phyloP scores from a whole-genome alignment of 2,329 filamentous ascomycete species.

The Phialophora macrospora region DNA sequence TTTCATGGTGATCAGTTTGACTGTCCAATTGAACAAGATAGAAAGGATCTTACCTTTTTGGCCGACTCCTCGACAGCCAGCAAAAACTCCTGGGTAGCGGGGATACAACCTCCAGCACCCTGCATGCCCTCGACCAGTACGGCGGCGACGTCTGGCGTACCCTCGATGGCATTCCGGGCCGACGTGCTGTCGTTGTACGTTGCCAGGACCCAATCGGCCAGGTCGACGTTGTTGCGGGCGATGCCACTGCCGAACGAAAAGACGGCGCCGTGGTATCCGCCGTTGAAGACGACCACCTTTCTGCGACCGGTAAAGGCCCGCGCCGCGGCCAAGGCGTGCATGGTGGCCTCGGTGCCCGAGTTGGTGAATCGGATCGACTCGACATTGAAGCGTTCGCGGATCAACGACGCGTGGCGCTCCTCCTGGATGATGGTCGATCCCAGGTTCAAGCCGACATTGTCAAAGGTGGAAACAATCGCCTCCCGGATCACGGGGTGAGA shows the following conservation, averaged over 20 bases:
- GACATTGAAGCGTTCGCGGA: slow-evolving; percentile 57
- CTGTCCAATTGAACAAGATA: no score
- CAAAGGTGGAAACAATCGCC: slow-evolving; percentile 54
- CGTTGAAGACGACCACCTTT: slow-evolving; percentile 47
- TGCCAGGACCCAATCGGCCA: slow-evolving; percentile 61
- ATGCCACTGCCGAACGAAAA: slow-evolving; percentile 43
- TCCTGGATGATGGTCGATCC: slow-evolving; percentile 61
- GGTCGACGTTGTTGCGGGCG: slow-evolving; percentile 49
- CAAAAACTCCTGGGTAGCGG: slow-evolving; percentile 58
- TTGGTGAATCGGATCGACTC: slow-evolving; percentile 66
- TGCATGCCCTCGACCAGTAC: slow-evolving; percentile 70
- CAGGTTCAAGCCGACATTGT: slow-evolving; percentile 57
- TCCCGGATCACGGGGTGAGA: slow-evolving; percentile 60
- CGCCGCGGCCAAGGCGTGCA: slow-evolving; percentile 62
- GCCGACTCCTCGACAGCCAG: slow-evolving; percentile 55
- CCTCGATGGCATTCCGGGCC: slow-evolving; percentile 51
- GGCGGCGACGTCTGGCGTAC: slow-evolving; percentile 55
- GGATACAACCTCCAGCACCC: slow-evolving; percentile 64
- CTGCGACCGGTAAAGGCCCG: slow-evolving; percentile 40
- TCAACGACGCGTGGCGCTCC: slow-evolving; percentile 53
- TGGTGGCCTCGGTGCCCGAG: slow-evolving; percentile 65
- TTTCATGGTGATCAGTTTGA: slow-evolving; percentile 37
- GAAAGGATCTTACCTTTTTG: slow-evolving; percentile 15
- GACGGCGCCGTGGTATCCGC: slow-evolving; percentile 76
- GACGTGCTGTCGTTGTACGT: slow-evolving; percentile 64